Evolutionary conservation across 768 basidiomycete genomes (phyloP), one percentile per base, ranked within the genome.

Genomic region (Lactifluus echinatus): DNA sequence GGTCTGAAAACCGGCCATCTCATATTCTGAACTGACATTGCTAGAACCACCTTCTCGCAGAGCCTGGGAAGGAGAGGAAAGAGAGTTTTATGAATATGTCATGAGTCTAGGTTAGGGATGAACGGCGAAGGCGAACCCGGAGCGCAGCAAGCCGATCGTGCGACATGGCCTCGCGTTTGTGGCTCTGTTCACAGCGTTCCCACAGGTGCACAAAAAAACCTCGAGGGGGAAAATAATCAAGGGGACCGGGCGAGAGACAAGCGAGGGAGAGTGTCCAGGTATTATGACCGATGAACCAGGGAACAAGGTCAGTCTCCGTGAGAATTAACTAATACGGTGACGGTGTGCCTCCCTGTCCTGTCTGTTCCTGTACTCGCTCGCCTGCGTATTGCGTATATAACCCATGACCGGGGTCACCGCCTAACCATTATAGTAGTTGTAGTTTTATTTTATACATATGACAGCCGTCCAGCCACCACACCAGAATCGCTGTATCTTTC

Each of bases 1-100:
- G 15, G 56, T 57, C 19, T 50, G 60, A 53, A 70, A 15, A 43
- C 63, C 64, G 8, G 67, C 55, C 71, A 72, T 67, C 63, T 72
- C 71, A 40, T 69, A 67, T 37, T 63, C 64, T 34, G 61, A 52
- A 8, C 54, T 51, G 10, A 50, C 57, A 53, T 55, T 50, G 17
- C 53, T 31, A 23, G 61, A 65, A 2, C 66, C 64, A 33, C 63
- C 66, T 53, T 67, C 67, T 54, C 69, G 56, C 57, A 68, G 67
- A 19, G 69, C 69, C 69, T 71, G 56, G n/a, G 31, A 24, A 31
- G 31, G 36, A 39, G 21, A 11, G 42, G 21, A 6, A 42, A 52
- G 48, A 19, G 21, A 8, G 33, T 19, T 17, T 36, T n/a, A 28
- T 63, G 24, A 53, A 45, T 43, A 26, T 26, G 44, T 23, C 21